Base-by-base conservation (phyloP, 176 grass and related monocot genomes). In the Carex scoparia region DNA sequence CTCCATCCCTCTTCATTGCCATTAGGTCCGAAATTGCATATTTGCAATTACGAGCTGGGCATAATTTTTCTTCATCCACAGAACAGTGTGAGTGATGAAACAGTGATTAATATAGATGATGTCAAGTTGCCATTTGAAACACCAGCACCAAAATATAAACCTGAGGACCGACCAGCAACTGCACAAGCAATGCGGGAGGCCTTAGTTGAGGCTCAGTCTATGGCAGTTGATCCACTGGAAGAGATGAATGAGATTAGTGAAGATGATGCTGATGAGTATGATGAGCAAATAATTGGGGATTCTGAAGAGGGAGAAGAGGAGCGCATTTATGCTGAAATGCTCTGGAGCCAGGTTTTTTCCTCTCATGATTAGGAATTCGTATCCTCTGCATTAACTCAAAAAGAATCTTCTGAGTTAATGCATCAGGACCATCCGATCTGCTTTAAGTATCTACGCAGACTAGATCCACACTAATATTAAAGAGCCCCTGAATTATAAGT, bases 1-100 rank as follows among this genome's bases (percentile, higher is more conserved):
- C 77, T 97, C 1, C 42, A 53, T 67, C 84, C 91, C 64, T 86
- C 88, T 32, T 69, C 92, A 64, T 77, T 69, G 71, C 42, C 80
- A 82, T 62, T 72, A 79, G 30, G 69, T 65, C 79, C 54, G 81
- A 97, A 65, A 81, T 58, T 97, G 57, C 92, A 92, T 85, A 87
- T 97, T 63, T 97, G 92, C 84, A 94, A 97, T 87, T 97, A 97
- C 81, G 94, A 97, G 81, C 90, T 94, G 4, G 94, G 92, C 58
- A 85, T 97, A 44, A 56, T 97, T 61, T 83, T 97, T 66, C 84
- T 97, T 15, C 65, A 56, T 71, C 92, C 65, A 10, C 90, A 84
- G 31, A 68, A 87, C 32, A 75, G 79, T 27, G 31, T 27, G n/a
- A 74, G 53, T 84, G 84, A 37, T 86, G 81, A 58, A 87, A 86